phyloP scores from a whole-genome alignment of 192 early-diverging fungal species.

The Kappamyces sp. region DNA sequence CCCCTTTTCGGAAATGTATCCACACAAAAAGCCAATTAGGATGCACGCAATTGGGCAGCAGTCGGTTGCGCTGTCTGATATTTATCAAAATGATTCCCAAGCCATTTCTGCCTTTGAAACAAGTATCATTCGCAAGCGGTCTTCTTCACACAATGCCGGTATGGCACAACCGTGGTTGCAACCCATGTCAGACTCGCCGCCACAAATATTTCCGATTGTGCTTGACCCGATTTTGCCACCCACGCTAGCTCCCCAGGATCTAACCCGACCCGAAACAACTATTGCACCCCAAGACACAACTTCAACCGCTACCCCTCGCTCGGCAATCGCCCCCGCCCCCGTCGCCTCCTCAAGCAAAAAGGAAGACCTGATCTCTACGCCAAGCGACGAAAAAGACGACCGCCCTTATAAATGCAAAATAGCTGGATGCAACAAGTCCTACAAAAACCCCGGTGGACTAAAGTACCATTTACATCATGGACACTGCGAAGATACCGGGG shows the following conservation, averaged over 20 bases:
- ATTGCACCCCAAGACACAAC: too few species aligned
- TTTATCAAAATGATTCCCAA: conserved; percentile 22
- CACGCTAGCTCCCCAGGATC: too few species aligned
- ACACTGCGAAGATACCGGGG: conserved; percentile 69
- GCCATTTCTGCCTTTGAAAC: conserved; percentile 33
- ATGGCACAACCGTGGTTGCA: conserved; percentile 15
- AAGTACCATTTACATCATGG: conserved; percentile 98
- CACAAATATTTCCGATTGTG: conserved; percentile 27
- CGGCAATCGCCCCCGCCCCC: too few species aligned
- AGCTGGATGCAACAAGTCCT: conserved; percentile 84
- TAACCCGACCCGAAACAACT: too few species aligned
- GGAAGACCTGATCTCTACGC: too few species aligned
- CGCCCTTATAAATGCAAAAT: conserved; percentile 88
- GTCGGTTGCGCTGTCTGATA: conserved; percentile 30
- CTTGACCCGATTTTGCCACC: too few species aligned
- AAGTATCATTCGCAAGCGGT: conserved; percentile 29
- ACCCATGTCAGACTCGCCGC: conserved; percentile 4
- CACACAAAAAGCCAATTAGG: conserved; percentile 10
- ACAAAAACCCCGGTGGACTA: conserved; percentile 97
- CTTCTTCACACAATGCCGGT: conserved; percentile 3
- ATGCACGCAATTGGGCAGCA: conserved; percentile 1
- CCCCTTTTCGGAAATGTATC: conserved; percentile 26
- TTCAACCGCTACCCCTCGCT: too few species aligned
- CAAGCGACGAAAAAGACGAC: conserved; percentile 42
- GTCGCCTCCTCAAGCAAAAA: too few species aligned